These are phyloP conservation scores for Funneliformis caledonium DNA, from an alignment of 371 early-diverging fungal genomes.

Conservation along the genomic window DNA sequence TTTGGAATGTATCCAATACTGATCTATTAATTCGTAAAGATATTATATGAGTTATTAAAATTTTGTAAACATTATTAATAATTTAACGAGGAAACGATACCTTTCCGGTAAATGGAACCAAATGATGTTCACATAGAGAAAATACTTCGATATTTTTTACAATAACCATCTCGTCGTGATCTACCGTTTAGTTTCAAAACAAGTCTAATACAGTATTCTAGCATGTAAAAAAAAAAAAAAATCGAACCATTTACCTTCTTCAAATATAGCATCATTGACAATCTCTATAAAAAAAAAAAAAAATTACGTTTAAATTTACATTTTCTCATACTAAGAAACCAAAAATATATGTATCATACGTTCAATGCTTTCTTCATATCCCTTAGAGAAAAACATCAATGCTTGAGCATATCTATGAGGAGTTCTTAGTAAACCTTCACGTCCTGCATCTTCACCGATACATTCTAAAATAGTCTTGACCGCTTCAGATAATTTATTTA, in stretches of 20 bases:
- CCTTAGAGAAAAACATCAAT: conserved; percentile 95
- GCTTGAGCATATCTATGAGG: conserved; percentile 98
- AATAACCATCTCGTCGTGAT: conserved; percentile 98
- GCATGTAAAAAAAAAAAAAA: not conserved
- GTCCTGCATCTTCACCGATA: conserved; percentile 94
- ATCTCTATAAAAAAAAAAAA: conserved; percentile 59
- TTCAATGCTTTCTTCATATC: conserved; percentile 87
- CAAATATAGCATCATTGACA: conserved; percentile 92
- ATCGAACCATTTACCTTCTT: conserved; percentile 71
- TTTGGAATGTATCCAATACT: conserved; percentile 97
- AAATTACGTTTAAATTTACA: not conserved
- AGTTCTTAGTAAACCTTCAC: conserved; percentile 95
- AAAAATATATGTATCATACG: conserved; percentile 51
- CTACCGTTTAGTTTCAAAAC: conserved; percentile 47
- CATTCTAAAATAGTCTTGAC: conserved; percentile 88
- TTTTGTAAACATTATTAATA: conserved; percentile 6
- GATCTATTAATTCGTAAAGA: conserved; percentile 54
- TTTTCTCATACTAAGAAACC: not conserved
- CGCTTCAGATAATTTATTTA: conserved; percentile 81
- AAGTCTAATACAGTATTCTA: not conserved
- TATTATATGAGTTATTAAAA: not conserved
- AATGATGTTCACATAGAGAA: conserved; percentile 97
- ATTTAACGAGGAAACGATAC: conserved; percentile 46
- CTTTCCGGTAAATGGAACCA: conserved; percentile 97
- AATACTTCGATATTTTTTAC: conserved; percentile 94